phyloP scores from a whole-genome alignment of 2,329 filamentous ascomycete genomes.

The Periconia digitata region DNA sequence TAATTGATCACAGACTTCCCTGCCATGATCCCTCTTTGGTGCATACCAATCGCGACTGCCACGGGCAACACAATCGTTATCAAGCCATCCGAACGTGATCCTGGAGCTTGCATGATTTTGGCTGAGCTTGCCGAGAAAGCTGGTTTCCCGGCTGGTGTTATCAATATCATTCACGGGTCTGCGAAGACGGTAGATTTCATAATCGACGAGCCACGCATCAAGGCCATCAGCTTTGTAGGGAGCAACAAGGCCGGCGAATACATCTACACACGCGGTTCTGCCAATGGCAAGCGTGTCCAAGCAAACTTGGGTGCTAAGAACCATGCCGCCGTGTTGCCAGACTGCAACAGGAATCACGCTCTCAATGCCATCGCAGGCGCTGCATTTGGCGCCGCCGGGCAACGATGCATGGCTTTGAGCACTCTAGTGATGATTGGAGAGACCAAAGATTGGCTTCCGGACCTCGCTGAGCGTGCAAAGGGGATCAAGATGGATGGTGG shows the following conservation, averaged over 20 bases:
- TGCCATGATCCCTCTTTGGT: constrained; percentile 93
- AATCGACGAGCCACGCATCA: constrained; percentile 80
- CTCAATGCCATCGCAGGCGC: constrained; percentile 82
- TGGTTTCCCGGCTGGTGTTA: constrained; percentile 77
- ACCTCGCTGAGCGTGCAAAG: constrained; percentile 76
- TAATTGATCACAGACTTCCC: constrained; percentile 68
- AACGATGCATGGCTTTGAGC: constrained; percentile 84
- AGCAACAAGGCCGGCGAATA: constrained; percentile 88
- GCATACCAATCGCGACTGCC: constrained; percentile 79
- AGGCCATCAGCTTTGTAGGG: constrained; percentile 84
- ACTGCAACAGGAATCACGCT: constrained; percentile 89
- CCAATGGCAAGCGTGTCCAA: constrained; percentile 85
- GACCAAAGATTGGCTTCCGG: constrained; percentile 78
- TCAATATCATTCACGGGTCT: constrained; percentile 81
- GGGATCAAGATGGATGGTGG: constrained; percentile 74
- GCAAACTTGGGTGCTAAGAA: constrained; percentile 89
- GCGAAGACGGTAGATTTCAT: constrained; percentile 84
- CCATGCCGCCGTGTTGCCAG: constrained; percentile 79
- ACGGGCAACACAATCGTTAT: constrained; percentile 83
- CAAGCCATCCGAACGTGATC: constrained; percentile 85
- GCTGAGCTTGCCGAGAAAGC: constrained; percentile 78
- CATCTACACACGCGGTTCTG: constrained; percentile 76
- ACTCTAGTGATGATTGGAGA: constrained; percentile 82
- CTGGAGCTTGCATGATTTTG: constrained; percentile 82
- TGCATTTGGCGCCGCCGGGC: constrained; percentile 81